Evolutionary conservation across 2,329 filamentous ascomycete genomes (phyloP).

Genomic region (Colletotrichum limetticola): DNA sequence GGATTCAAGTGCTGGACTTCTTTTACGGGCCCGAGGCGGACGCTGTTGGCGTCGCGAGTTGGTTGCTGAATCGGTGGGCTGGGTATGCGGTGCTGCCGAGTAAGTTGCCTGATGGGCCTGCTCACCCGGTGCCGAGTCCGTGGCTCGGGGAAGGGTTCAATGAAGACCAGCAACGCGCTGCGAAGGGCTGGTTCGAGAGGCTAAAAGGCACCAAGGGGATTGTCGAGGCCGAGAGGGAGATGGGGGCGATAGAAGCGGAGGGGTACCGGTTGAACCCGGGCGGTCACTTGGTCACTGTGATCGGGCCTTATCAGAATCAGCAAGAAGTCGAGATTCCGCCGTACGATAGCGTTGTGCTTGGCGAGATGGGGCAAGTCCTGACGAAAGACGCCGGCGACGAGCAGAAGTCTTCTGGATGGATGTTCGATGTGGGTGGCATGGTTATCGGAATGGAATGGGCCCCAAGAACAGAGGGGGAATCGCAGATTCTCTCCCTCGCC

Average conservation of each 20-base stretch:
- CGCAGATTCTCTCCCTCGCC: slow-evolving; percentile 63
- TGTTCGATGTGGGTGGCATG: slow-evolving; percentile 65
- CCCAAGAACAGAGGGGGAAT: slow-evolving; percentile 46
- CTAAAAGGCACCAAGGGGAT: background rate
- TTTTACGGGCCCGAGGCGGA: slow-evolving; percentile 39
- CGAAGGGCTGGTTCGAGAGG: slow-evolving; percentile 31
- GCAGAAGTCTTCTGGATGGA: slow-evolving; percentile 56
- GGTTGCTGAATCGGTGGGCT: slow-evolving; percentile 43
- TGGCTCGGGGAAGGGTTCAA: slow-evolving; percentile 37
- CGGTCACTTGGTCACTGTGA: slow-evolving; percentile 44
- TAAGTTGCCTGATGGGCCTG: slow-evolving; percentile 9
- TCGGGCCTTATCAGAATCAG: slow-evolving; percentile 45
- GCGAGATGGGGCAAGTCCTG: slow-evolving; percentile 44
- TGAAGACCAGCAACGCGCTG: slow-evolving; percentile 16
- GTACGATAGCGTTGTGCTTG: slow-evolving; percentile 40
- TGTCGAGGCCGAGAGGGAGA: background rate
- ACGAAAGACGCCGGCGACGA: slow-evolving; percentile 38
- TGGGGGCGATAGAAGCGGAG: slow-evolving; percentile 40
- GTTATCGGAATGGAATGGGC: slow-evolving; percentile 65
- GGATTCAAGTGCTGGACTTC: slow-evolving; percentile 38
- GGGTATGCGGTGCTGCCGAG: slow-evolving; percentile 44
- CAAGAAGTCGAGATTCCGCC: slow-evolving; percentile 44
- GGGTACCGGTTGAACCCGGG: slow-evolving; percentile 43
- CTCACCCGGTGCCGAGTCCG: slow-evolving; percentile 28
- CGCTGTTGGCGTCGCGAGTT: slow-evolving; percentile 36